Conservation (phyloP, 2,329 filamentous ascomycete species). For the Zalaria sp. region DNA sequence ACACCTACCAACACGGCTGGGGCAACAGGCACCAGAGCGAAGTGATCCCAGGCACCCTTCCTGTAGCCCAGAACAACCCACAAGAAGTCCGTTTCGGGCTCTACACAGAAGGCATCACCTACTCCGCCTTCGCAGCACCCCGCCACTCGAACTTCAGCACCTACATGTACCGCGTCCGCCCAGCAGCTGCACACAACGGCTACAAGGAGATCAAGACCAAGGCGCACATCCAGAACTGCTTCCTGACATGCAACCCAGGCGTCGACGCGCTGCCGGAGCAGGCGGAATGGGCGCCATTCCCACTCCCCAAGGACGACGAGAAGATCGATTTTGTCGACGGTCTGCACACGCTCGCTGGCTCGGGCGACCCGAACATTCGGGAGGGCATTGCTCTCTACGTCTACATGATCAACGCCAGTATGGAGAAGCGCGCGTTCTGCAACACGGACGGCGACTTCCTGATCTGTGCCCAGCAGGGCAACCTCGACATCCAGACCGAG, state of each 20-base stretch:
- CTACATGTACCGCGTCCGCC: slow-evolving; percentile 30
- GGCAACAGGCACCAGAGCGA: slow-evolving; percentile 25
- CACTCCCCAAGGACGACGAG: slow-evolving; percentile 19
- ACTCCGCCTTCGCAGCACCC: slow-evolving; percentile 29
- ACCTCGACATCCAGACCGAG: slow-evolving; percentile 23
- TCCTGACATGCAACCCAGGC: slow-evolving; percentile 31
- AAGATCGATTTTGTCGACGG: slow-evolving; percentile 34
- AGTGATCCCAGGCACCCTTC: slow-evolving; percentile 28
- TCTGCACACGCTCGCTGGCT: slow-evolving; percentile 34
- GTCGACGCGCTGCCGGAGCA: slow-evolving; percentile 37
- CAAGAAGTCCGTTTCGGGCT: slow-evolving; percentile 29
- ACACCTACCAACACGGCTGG: slow-evolving; percentile 24
- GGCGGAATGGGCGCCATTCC: slow-evolving; percentile 33
- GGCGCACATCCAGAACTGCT: slow-evolving; percentile 25
- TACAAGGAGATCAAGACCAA: slow-evolving; percentile 8
- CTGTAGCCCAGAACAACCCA: slow-evolving; percentile 27
- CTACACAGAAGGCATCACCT: slow-evolving; percentile 32
- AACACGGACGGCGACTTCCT: slow-evolving; percentile 28
- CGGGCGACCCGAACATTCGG: slow-evolving; percentile 35
- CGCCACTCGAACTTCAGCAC: slow-evolving; percentile 27
- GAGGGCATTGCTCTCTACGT: slow-evolving; percentile 37
- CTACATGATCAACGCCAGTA: slow-evolving; percentile 33
- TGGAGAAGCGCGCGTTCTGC: slow-evolving; percentile 31
- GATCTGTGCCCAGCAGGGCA: slow-evolving; percentile 21
- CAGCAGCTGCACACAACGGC: slow-evolving; percentile 25